These are phyloP conservation scores for Dictyostelium intermedium DNA, from an alignment of 78 protist genomes.

Conservation along the genomic window DNA sequence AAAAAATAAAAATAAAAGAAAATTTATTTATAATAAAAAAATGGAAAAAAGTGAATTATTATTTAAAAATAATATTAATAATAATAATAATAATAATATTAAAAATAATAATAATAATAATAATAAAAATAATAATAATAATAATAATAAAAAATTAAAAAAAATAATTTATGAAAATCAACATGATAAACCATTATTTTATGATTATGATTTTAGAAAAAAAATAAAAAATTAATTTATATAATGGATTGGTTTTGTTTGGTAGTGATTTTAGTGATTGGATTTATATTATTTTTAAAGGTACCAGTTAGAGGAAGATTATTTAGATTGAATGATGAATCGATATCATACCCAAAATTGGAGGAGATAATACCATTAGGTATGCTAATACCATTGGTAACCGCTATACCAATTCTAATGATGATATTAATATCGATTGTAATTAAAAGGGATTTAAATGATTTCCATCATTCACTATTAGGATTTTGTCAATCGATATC, in stretches of 20 bases:
- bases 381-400: neutral
- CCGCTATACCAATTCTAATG: neutral
- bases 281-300: constrained; percentile 14
- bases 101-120: neutral
- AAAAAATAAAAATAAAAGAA: too few species aligned
- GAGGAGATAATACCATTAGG: constrained; percentile 9
- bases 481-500: constrained; percentile 14
- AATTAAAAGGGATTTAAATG: neutral
- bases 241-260: constrained; percentile 55
- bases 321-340: constrained; percentile 19
- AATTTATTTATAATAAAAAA: too few species aligned
- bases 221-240: constrained; percentile 20
- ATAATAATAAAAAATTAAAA: neutral
- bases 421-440: neutral
- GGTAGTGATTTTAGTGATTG: neutral
- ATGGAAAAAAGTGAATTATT: neutral
- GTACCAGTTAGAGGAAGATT: constrained; percentile 58
- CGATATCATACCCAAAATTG: constrained; percentile 20
- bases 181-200: neutral
- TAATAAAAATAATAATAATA: neutral
- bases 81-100: neutral
- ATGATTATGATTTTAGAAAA: constrained; percentile 2
- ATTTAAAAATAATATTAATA: too few species aligned
- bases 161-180: neutral
- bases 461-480: constrained; percentile 23